Base-by-base conservation (phyloP, 2,329 filamentous ascomycete genomes). In the Sporothrix pseudoabietina region DNA sequence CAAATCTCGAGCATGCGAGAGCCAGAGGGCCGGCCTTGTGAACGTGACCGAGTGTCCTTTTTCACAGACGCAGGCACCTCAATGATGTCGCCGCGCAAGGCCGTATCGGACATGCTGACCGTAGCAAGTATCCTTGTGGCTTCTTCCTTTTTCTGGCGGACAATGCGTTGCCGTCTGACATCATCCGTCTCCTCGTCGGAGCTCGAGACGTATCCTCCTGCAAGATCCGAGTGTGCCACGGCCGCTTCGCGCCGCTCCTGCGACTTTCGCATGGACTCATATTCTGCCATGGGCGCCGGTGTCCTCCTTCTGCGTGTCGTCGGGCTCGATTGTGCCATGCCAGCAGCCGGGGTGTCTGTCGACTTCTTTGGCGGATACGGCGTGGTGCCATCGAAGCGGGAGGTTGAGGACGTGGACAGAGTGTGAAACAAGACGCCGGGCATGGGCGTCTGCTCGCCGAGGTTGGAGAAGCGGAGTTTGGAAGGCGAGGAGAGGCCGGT, bases 261-360 rank as follows among this genome's bases (percentile, higher is more conserved):
- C 0, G 85, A 86, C 68, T 83, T 80, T 59, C 80, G 79, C 83
- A 85, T 83, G 0, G 83, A 82, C 74, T 84, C 84, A 72, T 86
- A 87, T 26, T 82, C 80, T 4, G 79, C 79, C 59, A 83, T 80
- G 0, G 83, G 84, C n/a, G 78, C 78, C 0, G 75, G 77, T 0
- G 55, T 49, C n/a, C 39, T 61, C 12, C 52, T 49, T n/a, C 68
- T 61, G 19, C 30, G 59, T 2, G 16, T n/a, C 8, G 65, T 65
- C 6, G 73, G 72, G 30, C 71, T 75, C 8, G 75, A 74, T 49
- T 63, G 61, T 39, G 49, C 44, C 22, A 44, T 16, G 9, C 19
- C 39, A 26, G 14, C 12, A 30, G 39, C 57, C 2, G 39, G 59
- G 26, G 52, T 55, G 3, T 41, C 55, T 7, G 74, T 47, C 6